Percentiles rank a stretch among this genome's conserved stretches.
These are phyloP conservation scores for Tubosaeta brunneosetosa DNA, from an alignment of 768 basidiomycete species.

Conservation along the genomic window DNA sequence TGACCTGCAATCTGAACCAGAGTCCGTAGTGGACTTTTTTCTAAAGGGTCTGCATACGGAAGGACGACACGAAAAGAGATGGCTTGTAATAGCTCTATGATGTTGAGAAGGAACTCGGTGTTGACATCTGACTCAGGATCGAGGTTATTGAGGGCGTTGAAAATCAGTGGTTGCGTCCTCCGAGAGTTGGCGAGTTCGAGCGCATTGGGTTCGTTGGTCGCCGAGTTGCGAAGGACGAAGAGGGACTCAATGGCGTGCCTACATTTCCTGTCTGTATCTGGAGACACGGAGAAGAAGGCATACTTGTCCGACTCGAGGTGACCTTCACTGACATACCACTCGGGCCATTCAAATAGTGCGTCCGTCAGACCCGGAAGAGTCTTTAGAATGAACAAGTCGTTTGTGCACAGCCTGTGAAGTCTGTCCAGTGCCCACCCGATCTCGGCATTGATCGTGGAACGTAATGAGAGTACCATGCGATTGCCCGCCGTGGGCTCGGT, in stretches of 20 bases:
- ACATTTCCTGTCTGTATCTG: conserved; percentile 48
- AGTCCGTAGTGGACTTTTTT: conserved; percentile 50
- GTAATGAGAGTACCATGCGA: conserved; percentile 85
- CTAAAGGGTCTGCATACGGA: conserved; percentile 31
- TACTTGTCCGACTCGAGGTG: conserved; percentile 41
- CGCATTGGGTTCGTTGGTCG: conserved; percentile 65
- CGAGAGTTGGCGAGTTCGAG: conserved; percentile 53
- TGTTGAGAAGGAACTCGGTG: conserved; percentile 65
- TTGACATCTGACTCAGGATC: conserved; percentile 60
- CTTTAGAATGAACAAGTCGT: conserved; percentile 71
- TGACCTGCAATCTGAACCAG: conserved; percentile 51
- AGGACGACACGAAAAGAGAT: conserved; percentile 47
- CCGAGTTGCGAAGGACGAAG: conserved; percentile 81
- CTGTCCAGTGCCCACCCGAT: conserved; percentile 88
- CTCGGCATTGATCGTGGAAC: conserved; percentile 78
- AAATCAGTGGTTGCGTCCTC: conserved; percentile 61
- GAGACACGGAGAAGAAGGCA: conserved; percentile 53
- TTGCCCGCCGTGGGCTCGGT: conserved; percentile 77
- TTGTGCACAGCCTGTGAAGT: conserved; percentile 72
- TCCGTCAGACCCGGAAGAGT: conserved; percentile 76
- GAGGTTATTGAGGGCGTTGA: conserved; percentile 61
- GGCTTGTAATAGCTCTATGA: conserved; percentile 66
- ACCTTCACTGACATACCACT: conserved; percentile 72
- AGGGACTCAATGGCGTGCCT: conserved; percentile 83
- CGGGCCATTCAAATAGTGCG: conserved; percentile 83